Evolutionary conservation across 2,329 filamentous ascomycete species (phyloP).

Genomic region (Apiospora arundinis): DNA sequence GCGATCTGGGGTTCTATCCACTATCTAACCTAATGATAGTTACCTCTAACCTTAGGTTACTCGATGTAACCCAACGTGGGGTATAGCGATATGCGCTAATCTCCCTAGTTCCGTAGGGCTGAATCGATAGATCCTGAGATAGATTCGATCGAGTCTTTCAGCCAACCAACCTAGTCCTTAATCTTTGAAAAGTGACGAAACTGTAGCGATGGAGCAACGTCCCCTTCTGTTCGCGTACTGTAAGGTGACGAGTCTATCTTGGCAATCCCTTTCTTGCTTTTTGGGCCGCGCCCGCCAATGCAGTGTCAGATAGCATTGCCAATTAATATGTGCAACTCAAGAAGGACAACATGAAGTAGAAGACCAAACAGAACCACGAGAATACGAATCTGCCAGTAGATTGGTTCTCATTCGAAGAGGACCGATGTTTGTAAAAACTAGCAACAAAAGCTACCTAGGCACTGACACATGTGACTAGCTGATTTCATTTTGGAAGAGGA

Average conservation of each 20-base stretch:
- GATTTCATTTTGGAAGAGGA: no score
- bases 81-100: not conserved
- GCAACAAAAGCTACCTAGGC: not conserved
- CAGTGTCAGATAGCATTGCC: not conserved
- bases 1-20: not conserved
- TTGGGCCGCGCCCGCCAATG: not conserved
- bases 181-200: not conserved
- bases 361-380: no score
- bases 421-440: not conserved
- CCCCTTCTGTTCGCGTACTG: not conserved
- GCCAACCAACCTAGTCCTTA: not conserved
- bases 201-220: not conserved
- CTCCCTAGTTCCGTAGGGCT: not conserved
- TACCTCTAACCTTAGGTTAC: not conserved
- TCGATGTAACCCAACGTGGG: not conserved
- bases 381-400: not conserved
- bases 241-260: not conserved
- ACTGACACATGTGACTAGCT: no score
- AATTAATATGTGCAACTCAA: no score
- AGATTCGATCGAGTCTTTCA: not conserved
- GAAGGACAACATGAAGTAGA: no score
- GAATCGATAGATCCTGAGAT: not conserved
- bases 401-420: not conserved
- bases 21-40: not conserved
- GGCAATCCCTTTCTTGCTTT: not conserved